Evolutionary conservation across 2,329 filamentous ascomycete genomes (phyloP).

Genomic region (Purpureocillium takamizusanense): DNA sequence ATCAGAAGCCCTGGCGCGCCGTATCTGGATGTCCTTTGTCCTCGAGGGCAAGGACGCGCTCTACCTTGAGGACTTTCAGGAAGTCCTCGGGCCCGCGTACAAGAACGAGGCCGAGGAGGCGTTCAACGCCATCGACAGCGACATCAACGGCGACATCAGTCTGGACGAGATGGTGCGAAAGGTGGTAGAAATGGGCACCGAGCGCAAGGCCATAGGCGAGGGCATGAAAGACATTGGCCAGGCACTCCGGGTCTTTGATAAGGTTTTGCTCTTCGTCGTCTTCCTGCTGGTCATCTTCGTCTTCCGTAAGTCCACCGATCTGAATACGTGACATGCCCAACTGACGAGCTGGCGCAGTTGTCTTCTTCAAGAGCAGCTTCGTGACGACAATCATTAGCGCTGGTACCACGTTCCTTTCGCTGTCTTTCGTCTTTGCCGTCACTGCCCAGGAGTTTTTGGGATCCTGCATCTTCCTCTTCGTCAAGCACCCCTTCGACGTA

Average conservation of each 20-base stretch:
- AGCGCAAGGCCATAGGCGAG: slow-evolving; percentile 78
- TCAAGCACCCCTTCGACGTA: slow-evolving; percentile 96
- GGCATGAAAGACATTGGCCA: slow-evolving; percentile 98
- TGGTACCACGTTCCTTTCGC: slow-evolving; percentile 81
- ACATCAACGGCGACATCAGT: slow-evolving; percentile 88
- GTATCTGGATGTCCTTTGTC: slow-evolving; percentile 98
- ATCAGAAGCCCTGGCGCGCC: slow-evolving; percentile 84
- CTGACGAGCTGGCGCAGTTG: slow-evolving; percentile 38
- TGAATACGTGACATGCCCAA: neutral
- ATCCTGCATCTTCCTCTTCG: slow-evolving; percentile 96
- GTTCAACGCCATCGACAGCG: slow-evolving; percentile 72
- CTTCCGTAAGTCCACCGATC: slow-evolving; percentile 48
- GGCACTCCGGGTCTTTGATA: slow-evolving; percentile 84
- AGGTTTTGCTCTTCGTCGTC: slow-evolving; percentile 73
- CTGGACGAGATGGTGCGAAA: slow-evolving; percentile 92
- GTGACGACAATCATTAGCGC: slow-evolving; percentile 80
- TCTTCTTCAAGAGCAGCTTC: slow-evolving; percentile 82
- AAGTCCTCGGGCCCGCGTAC: slow-evolving; percentile 73
- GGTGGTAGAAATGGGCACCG: slow-evolving; percentile 72
- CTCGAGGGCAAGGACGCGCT: slow-evolving; percentile 78
- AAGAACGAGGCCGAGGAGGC: slow-evolving; percentile 76
- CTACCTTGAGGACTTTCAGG: slow-evolving; percentile 70
- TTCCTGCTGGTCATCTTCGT: slow-evolving; percentile 74
- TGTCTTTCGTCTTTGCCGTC: slow-evolving; percentile 93
- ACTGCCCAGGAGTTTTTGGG: slow-evolving; percentile 94